Percentiles rank a stretch among this genome's conserved stretches.
These are phyloP conservation scores for Peronosclerospora sorghi DNA, from an alignment of 352 stramenopile species.

Conservation along the genomic window DNA sequence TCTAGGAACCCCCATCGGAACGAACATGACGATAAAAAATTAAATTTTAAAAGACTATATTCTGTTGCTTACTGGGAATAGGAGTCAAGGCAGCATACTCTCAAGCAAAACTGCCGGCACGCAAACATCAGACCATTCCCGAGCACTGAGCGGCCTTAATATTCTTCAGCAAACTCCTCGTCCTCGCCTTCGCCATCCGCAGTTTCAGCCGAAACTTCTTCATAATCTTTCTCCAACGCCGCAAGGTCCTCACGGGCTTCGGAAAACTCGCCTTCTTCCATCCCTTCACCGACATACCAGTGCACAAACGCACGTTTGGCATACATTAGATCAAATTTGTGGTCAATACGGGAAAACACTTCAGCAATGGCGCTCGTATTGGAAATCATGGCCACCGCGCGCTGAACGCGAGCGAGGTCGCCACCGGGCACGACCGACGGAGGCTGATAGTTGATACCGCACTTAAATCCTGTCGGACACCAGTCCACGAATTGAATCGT, in stretches of 20 bases:
- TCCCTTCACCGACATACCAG: constrained; percentile 99
- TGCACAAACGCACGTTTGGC: constrained; percentile 93
- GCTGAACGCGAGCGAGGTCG: constrained; percentile 95
- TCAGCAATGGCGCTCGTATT: constrained; percentile 98
- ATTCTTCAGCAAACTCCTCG: constrained; percentile 89
- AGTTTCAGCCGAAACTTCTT: constrained; percentile 98
- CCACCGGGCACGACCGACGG: constrained; percentile 93
- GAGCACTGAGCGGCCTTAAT: too few relatives aligned
- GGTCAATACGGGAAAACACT: constrained; percentile 21
- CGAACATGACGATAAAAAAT: too few relatives aligned
- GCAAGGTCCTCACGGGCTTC: constrained; percentile 95
- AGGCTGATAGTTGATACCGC: constrained; percentile 47
- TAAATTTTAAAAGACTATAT: too few relatives aligned
- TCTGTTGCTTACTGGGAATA: constrained; percentile 2
- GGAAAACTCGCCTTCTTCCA: constrained; percentile 99
- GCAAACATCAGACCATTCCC: background rate
- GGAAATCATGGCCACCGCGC: constrained; percentile 97
- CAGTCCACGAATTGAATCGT: constrained; percentile 99
- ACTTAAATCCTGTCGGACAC: constrained; percentile 99
- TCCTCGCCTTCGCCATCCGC: constrained; percentile 94
- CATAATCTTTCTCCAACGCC: constrained; percentile 92
- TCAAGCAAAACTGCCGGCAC: background rate
- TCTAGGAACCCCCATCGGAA: too few relatives aligned
- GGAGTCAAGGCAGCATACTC: background rate
- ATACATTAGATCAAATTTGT: constrained; percentile 26